These are phyloP conservation scores for Skeletonema potamos DNA, from an alignment of 108 stramenopile genomes.

Conservation along the genomic window DNA sequence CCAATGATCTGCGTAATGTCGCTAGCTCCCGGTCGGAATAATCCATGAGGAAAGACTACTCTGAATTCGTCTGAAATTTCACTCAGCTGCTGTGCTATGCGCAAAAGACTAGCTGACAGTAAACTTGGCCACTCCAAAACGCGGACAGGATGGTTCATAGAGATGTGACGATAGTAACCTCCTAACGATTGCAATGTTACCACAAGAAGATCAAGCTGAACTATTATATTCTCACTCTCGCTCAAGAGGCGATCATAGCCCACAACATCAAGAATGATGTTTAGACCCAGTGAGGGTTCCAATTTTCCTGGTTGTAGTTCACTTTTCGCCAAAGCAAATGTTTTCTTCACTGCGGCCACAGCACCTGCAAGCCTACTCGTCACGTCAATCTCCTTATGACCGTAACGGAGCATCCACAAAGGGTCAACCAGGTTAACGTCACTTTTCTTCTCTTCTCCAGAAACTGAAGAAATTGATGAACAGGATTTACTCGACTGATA, in stretches of 20 bases:
- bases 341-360: neutral
- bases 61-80: slow-evolving; percentile 12
- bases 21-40: slow-evolving; percentile 6
- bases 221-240: neutral
- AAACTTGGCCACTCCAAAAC: slow-evolving; percentile 17
- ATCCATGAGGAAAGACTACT: slow-evolving; percentile 21
- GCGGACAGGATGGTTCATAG: slow-evolving; percentile 10
- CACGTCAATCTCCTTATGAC: slow-evolving; percentile 3
- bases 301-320: slow-evolving; percentile 7
- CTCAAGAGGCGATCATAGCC: slow-evolving; percentile 9
- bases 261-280: neutral
- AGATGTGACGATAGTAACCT: slow-evolving; percentile 5
- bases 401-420: slow-evolving; percentile 21
- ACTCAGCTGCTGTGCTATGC: slow-evolving; percentile 11
- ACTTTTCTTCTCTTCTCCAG: neutral
- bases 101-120: slow-evolving; percentile 4
- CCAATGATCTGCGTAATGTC: slow-evolving; percentile 7
- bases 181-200: slow-evolving; percentile 10
- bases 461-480: slow-evolving; percentile 8
- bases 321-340: slow-evolving; percentile 1
- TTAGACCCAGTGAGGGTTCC: slow-evolving; percentile 15
- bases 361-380: neutral
- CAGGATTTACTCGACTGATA: slow-evolving; percentile 13
- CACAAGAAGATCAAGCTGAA: slow-evolving; percentile 14
- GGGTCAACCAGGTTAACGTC: neutral